phyloP scores from a whole-genome alignment of 1,139 yeast genomes.

The Pichia sp. region DNA sequence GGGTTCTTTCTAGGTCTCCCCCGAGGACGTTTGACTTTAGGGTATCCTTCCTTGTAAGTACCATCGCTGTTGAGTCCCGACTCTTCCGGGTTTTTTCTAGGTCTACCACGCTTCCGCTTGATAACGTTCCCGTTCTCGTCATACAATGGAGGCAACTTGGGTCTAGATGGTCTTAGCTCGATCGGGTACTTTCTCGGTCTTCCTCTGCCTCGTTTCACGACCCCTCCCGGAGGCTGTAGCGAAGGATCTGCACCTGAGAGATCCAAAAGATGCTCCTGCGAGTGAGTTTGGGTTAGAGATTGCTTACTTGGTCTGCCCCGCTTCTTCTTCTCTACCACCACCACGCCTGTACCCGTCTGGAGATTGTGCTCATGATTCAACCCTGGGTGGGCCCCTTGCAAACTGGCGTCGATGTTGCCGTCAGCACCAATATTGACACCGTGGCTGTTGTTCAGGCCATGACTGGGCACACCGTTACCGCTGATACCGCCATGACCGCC shows the following conservation, averaged over 20 bases:
- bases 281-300: not conserved
- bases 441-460: not conserved
- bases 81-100: slow-evolving; percentile 14
- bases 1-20: slow-evolving; percentile 16
- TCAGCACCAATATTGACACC: not conserved
- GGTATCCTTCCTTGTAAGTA: not conserved
- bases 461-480: not conserved
- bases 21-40: slow-evolving; percentile 11
- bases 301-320: slow-evolving; percentile 11
- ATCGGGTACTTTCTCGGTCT: slow-evolving; percentile 16
- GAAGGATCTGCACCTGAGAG: not conserved
- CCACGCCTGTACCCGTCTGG: not conserved
- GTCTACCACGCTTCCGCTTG: slow-evolving; percentile 17
- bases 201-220: slow-evolving; percentile 16
- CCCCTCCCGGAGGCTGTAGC: not conserved
- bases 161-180: slow-evolving; percentile 18
- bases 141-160: slow-evolving; percentile 16
- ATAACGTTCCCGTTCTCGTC: slow-evolving; percentile 15
- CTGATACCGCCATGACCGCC: not conserved
- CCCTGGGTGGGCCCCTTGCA: not conserved
- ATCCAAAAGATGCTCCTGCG: not conserved
- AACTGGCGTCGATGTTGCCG: not conserved
- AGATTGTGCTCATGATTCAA: no score
- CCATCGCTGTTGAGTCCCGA: not conserved
- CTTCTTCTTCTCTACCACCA: slow-evolving; percentile 3